Base-by-base conservation (phyloP, 352 stramenopile genomes). In the Phytophthora meadii region DNA sequence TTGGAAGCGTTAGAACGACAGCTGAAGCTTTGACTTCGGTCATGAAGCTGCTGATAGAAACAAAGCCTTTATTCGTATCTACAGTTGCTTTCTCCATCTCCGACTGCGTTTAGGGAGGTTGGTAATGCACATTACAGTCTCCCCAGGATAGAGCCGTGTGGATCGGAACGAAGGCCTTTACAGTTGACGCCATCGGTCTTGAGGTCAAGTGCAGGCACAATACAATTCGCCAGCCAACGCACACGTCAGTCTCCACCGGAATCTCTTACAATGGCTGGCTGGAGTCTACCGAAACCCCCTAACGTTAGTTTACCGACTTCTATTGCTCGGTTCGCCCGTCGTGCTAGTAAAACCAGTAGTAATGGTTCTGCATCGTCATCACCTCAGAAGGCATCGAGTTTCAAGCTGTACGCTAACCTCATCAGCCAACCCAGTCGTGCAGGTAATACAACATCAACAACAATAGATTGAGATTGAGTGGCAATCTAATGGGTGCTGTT, bases 1-100 rank as follows among this genome's bases (percentile, higher is more conserved):
- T 40, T 95, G 87, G 87, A 93, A 95, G 65, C 79, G 74, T 39
- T 92, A 83, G 57, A 52, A 27, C 28, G 28, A 36, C 30, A 36
- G 30, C 30, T 36, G 8, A 36, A 36, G 30, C 28, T 34, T 34
- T 34, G 28, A 49, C n/a, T 19, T 41, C 6, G 11, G 30, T 32
- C 5, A 28, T 36, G 30, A 53, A 40, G 39, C 40, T 54, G 9
- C 41, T 42, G 62, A 70, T 70, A 70, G 63, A 70, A 30, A 55
- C 44, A 65, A 17, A 65, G 41, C 50, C 53, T 54, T 24, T 56
- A 51, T 62, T 58, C 36, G 42, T 51, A 60, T 65, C 42, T 40
- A 51, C 49, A 50, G 36, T 53, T 61, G 42, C 42, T 61, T 67
- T 67, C 42, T 37, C 6, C n/a, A 12, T 49, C 44, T 17, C 36